Conservation (phyloP, 2,329 filamentous ascomycete genomes). For the Fusarium xyrophilum region DNA sequence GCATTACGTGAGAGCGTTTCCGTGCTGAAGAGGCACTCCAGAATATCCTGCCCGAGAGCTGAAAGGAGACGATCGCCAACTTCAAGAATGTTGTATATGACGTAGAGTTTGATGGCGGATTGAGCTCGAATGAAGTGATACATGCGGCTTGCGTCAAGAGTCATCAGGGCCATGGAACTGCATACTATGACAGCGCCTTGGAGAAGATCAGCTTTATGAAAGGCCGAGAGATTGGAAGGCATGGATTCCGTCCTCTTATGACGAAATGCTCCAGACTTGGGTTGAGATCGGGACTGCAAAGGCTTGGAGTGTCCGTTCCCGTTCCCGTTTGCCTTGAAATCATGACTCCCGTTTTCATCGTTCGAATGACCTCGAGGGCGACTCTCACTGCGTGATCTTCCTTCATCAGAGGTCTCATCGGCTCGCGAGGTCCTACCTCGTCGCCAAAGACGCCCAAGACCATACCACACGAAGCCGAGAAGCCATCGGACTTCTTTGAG, state of each 20-base stretch:
- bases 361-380: conserved; percentile 22
- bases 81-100: conserved; percentile 98
- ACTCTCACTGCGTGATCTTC: conserved; percentile 49
- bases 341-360: conserved; percentile 22
- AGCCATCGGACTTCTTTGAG: conserved; percentile 76
- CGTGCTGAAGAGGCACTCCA: conserved; percentile 92
- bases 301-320: conserved; percentile 25
- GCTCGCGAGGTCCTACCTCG: conserved; percentile 56
- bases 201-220: conserved; percentile 93
- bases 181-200: conserved; percentile 88
- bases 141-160: conserved; percentile 94
- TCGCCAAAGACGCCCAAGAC: conserved; percentile 79
- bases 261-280: conserved; percentile 50
- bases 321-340: conserved; percentile 13
- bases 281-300: conserved; percentile 33
- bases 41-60: conserved; percentile 91
- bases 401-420: conserved; percentile 48
- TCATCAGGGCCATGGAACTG: conserved; percentile 85
- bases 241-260: conserved; percentile 82
- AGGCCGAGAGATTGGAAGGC: conserved; percentile 82
- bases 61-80: conserved; percentile 89
- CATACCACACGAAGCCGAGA: conserved; percentile 77
- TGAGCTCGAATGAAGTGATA: conserved; percentile 97
- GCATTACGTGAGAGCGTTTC: conserved; percentile 89
- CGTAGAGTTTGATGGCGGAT: conserved; percentile 96